phyloP scores from a whole-genome alignment of 2,329 filamentous ascomycete species.

The Scedosporium boydii region DNA sequence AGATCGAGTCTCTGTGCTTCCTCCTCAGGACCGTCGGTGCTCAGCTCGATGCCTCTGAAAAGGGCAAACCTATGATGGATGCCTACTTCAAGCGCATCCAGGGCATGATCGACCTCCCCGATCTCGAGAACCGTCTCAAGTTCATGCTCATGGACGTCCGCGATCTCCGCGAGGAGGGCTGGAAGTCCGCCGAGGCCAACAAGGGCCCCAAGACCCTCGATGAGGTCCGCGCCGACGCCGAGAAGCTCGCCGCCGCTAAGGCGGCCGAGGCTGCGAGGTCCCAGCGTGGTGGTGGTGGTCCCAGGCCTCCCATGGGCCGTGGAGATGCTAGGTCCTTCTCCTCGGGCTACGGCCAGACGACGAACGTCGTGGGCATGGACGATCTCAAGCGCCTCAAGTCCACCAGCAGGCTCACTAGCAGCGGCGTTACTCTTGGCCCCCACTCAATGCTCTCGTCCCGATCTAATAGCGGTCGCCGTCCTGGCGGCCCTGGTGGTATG shows the following conservation, averaged over 20 bases:
- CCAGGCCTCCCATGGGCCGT: conserved; percentile 66
- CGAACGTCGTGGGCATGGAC: conserved; percentile 83
- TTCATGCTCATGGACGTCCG: conserved; percentile 97
- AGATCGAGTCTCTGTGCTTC: conserved; percentile 92
- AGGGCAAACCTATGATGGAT: conserved; percentile 80
- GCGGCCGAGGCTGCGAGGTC: conserved; percentile 60
- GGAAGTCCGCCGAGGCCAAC: conserved; percentile 79
- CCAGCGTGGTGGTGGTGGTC: conserved; percentile 57
- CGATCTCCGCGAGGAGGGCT: conserved; percentile 68
- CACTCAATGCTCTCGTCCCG: conserved; percentile 82
- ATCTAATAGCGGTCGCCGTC: conserved; percentile 76
- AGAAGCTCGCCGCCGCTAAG: conserved; percentile 70
- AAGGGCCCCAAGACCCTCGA: conserved; percentile 97
- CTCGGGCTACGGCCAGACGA: conserved; percentile 46
- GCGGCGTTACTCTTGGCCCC: conserved; percentile 64
- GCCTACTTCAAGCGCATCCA: conserved; percentile 88
- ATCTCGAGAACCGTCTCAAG: conserved; percentile 75
- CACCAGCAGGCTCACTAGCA: conserved; percentile 48
- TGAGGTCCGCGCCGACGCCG: conserved; percentile 75
- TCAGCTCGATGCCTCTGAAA: conserved; percentile 75
- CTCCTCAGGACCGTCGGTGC: conserved; percentile 83
- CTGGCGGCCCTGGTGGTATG: conserved; percentile 62
- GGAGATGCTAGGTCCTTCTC: conserved; percentile 83
- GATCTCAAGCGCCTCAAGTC: conserved; percentile 78
- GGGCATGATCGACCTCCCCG: conserved; percentile 67